These are phyloP conservation scores for Rostrohypoxylon terebratum DNA, from an alignment of 495 filamentous ascomycete species.

Conservation along the genomic window DNA sequence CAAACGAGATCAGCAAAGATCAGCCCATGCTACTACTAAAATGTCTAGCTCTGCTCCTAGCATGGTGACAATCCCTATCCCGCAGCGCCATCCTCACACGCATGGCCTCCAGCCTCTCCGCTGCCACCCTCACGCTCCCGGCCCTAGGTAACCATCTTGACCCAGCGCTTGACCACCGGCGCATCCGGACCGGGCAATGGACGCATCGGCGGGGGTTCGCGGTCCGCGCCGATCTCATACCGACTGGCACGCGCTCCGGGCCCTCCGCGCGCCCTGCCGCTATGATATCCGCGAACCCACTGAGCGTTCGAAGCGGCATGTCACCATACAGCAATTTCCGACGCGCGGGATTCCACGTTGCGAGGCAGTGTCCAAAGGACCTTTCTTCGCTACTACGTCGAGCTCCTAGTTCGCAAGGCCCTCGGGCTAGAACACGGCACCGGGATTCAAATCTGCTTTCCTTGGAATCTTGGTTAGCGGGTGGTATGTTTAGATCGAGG, in stretches of 20 bases:
- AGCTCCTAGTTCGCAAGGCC: conserved; percentile 31
- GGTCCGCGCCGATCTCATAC: conserved; percentile 18
- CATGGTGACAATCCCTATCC: conserved; percentile 17
- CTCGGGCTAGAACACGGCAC: conserved; percentile 11
- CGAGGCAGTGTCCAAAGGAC: conserved; percentile 23
- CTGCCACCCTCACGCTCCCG: conserved; percentile 3
- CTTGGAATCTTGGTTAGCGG: background rate
- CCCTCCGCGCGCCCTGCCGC: conserved; percentile 9
- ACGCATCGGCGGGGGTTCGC: conserved; percentile 6
- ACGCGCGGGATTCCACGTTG: conserved; percentile 5
- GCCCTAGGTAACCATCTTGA: background rate
- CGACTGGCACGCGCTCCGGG: background rate
- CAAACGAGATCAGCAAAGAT: no score
- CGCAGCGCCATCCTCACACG: conserved; percentile 3
- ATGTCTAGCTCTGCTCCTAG: conserved; percentile 2
- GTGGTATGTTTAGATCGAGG: background rate
- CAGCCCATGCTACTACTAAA: background rate
- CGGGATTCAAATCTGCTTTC: conserved; percentile 13
- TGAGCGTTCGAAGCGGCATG: conserved; percentile 29
- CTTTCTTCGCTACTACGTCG: conserved; percentile 23
- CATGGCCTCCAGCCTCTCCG: conserved; percentile 12
- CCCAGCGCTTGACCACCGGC: conserved; percentile 8
- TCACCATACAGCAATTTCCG: conserved; percentile 29
- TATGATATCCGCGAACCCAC: conserved; percentile 19
- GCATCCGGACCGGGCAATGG: conserved; percentile 10